Evolutionary conservation across 352 stramenopile species (phyloP).

Genomic region (Albugo candida): DNA sequence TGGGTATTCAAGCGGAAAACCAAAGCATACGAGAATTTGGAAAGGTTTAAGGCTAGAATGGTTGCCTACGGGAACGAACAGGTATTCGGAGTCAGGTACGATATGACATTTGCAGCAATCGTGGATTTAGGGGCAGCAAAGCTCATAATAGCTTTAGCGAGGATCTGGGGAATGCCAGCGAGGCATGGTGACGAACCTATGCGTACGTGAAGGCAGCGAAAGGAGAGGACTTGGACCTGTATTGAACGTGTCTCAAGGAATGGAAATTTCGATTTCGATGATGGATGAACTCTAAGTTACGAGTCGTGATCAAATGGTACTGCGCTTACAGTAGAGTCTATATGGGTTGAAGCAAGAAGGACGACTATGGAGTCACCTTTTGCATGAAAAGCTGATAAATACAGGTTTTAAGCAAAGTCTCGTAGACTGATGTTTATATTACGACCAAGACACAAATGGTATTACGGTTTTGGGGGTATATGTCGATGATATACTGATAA

Average conservation of each 20-base stretch:
- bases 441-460: background rate
- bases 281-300: too few species aligned
- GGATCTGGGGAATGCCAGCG: background rate
- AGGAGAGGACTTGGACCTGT: background rate
- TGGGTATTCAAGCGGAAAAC: background rate
- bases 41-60: background rate
- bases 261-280: background rate
- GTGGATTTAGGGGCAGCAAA: slow-evolving; percentile 5
- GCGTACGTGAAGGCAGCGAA: background rate
- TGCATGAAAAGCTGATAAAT: slow-evolving; percentile 5
- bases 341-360: slow-evolving; percentile 16
- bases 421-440: slow-evolving; percentile 15
- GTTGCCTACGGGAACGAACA: background rate
- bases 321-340: too few species aligned
- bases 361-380: slow-evolving; percentile 6
- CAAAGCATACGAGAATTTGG: background rate
- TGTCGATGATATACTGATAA: slow-evolving; percentile 18
- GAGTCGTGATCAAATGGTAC: too few species aligned
- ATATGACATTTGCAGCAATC: background rate
- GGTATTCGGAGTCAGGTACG: background rate
- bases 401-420: slow-evolving; percentile 8
- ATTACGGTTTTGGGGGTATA: slow-evolving; percentile 9
- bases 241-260: background rate
- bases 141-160: background rate
- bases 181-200: background rate